phyloP scores from a whole-genome alignment of 208 protist species.

The Acanthamoeba culbertsoni region DNA sequence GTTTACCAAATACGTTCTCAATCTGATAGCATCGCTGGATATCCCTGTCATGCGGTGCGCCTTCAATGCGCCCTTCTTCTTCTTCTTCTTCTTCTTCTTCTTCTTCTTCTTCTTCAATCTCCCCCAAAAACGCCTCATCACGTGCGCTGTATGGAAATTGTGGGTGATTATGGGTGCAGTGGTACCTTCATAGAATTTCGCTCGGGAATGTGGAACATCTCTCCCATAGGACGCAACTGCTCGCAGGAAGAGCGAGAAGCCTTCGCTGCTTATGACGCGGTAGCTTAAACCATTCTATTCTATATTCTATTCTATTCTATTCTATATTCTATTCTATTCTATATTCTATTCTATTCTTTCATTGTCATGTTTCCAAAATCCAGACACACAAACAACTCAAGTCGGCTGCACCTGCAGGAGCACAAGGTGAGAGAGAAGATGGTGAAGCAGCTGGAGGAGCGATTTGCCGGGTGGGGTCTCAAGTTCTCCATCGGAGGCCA shows the following conservation, averaged over 20 bases:
- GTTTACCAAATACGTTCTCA: slow-evolving; percentile 95
- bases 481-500: slow-evolving; percentile 98
- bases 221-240: slow-evolving; percentile 98
- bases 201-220: slow-evolving; percentile 99
- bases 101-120: not conserved
- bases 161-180: slow-evolving; percentile 69
- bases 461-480: slow-evolving; percentile 87
- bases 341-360: too few species aligned
- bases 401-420: too few species aligned
- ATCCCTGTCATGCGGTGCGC: slow-evolving; percentile 95
- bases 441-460: slow-evolving; percentile 88
- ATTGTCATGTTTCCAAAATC: too few species aligned
- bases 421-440: slow-evolving; percentile 94
- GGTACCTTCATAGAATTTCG: slow-evolving; percentile 99
- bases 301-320: too few species aligned
- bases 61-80: not conserved
- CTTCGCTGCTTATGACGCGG: slow-evolving; percentile 97
- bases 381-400: not conserved
- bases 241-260: slow-evolving; percentile 96
- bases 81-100: not conserved
- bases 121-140: not conserved
- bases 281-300: not conserved
- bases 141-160: too few species aligned
- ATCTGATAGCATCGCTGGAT: slow-evolving; percentile 94
- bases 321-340: not conserved